Evolutionary conservation across 1,284 basidiomycete species (phyloP).

Genomic region (Phylloporus sp.): DNA sequence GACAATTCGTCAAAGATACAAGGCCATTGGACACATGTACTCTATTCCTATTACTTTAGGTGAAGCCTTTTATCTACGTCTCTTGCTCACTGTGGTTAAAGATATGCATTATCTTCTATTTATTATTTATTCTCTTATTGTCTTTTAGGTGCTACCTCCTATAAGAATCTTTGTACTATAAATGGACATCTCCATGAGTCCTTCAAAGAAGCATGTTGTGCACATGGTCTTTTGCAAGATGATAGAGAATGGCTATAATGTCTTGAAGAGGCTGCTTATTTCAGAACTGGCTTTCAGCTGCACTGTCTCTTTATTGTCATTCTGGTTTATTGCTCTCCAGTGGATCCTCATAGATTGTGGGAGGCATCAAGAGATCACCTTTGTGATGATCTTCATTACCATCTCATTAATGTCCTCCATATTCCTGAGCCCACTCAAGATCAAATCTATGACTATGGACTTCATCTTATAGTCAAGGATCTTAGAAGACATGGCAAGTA

Average conservation of each 20-base stretch:
- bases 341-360: no score
- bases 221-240: conserved; percentile 40
- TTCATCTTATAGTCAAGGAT: no score
- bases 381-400: no score
- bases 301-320: no score
- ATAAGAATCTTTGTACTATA: conserved; percentile 26
- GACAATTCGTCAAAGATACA: not conserved
- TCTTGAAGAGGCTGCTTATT: conserved; percentile 40
- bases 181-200: conserved; percentile 17
- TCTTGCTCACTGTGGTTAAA: conserved; percentile 35
- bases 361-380: no score
- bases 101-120: not conserved
- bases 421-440: no score
- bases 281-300: no score
- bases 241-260: conserved; percentile 41
- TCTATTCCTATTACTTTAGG: conserved; percentile 29
- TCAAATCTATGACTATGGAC: no score
- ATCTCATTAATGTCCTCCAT: no score
- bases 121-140: not conserved
- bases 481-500: no score
- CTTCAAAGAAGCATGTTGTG: conserved; percentile 36
- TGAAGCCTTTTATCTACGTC: conserved; percentile 40
- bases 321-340: no score
- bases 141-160: no score
- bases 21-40: conserved; percentile 41